Evolutionary conservation across 2,329 filamentous ascomycete genomes (phyloP).

Genomic region (Epichloe typhina): DNA sequence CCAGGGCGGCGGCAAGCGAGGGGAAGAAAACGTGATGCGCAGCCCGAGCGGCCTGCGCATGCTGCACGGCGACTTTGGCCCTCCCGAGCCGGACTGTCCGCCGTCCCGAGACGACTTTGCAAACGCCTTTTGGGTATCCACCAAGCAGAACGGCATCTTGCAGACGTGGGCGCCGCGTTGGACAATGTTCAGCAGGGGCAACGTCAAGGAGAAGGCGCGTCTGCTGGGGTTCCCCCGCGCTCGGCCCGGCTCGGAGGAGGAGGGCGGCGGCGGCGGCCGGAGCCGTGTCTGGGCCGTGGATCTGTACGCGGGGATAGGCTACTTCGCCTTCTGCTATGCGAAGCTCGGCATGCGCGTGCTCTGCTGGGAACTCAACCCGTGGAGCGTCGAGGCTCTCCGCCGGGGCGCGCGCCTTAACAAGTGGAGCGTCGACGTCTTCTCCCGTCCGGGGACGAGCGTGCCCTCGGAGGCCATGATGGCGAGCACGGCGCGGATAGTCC

Average conservation of each 20-base stretch:
- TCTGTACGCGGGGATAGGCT: slow-evolving; percentile 85
- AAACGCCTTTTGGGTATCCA: slow-evolving; percentile 63
- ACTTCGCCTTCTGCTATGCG: slow-evolving; percentile 80
- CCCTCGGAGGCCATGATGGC: slow-evolving; percentile 25
- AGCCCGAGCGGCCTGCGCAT: slow-evolving; percentile 57
- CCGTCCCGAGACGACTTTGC: slow-evolving; percentile 42
- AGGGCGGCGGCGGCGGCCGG: neutral
- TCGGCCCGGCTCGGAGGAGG: neutral
- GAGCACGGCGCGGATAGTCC: slow-evolving; percentile 42
- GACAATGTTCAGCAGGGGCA: slow-evolving; percentile 91
- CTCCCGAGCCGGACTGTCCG: slow-evolving; percentile 16
- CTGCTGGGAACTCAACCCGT: slow-evolving; percentile 83
- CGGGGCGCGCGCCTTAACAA: slow-evolving; percentile 60
- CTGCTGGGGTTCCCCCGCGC: slow-evolving; percentile 39
- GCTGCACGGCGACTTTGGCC: slow-evolving; percentile 64
- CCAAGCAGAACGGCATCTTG: slow-evolving; percentile 63
- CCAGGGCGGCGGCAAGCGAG: neutral
- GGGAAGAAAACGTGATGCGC: slow-evolving; percentile 54
- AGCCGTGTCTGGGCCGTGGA: slow-evolving; percentile 48
- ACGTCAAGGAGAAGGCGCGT: slow-evolving; percentile 76
- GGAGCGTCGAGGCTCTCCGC: slow-evolving; percentile 72
- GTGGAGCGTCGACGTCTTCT: slow-evolving; percentile 43
- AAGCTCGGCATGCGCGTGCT: slow-evolving; percentile 58
- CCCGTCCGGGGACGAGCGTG: slow-evolving; percentile 21
- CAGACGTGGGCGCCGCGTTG: slow-evolving; percentile 82